These are phyloP conservation scores for Thelephora terrestris DNA, from an alignment of 1,284 basidiomycete genomes.

Conservation along the genomic window DNA sequence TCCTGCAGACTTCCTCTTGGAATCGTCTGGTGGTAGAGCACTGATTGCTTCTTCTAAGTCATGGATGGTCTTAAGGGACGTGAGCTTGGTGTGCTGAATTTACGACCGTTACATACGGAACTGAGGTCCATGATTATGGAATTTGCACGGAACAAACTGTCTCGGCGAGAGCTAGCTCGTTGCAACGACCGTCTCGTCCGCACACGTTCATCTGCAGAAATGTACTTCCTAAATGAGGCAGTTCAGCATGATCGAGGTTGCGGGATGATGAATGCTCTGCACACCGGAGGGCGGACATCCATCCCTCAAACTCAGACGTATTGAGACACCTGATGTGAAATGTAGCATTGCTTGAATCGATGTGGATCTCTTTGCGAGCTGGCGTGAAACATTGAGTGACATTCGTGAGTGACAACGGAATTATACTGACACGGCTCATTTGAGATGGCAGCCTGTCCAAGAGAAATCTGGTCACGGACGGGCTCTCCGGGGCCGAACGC, in stretches of 20 bases:
- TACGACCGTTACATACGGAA: conserved; percentile 28
- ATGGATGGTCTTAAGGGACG: conserved; percentile 18
- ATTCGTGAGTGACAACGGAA: too few relatives aligned
- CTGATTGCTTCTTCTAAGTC: conserved; percentile 18
- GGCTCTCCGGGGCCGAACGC: conserved; percentile 64
- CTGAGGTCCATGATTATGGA: conserved; percentile 53
- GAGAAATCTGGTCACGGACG: conserved; percentile 55
- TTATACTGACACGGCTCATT: conserved; percentile 15
- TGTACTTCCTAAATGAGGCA: conserved; percentile 39
- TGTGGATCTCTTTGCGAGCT: conserved; percentile 64
- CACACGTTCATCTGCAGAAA: conserved; percentile 33
- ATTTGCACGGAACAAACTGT: conserved; percentile 34
- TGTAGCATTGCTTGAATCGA: conserved; percentile 66
- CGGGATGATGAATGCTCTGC: conserved; percentile 9
- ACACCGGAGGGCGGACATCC: conserved; percentile 67
- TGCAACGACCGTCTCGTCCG: conserved; percentile 29
- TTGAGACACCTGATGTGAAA: conserved; percentile 73
- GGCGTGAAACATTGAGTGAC: conserved; percentile 25
- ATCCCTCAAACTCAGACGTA: conserved; percentile 58
- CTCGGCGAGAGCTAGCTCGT: conserved; percentile 15
- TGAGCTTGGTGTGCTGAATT: background rate
- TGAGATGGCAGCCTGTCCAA: conserved; percentile 65
- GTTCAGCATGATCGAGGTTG: background rate
- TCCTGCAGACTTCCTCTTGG: conserved; percentile 10
- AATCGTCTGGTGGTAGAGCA: conserved; percentile 16